These are phyloP conservation scores for Aspergillus novofumigatus DNA, from an alignment of 2,329 filamentous ascomycete species.

Conservation along the genomic window DNA sequence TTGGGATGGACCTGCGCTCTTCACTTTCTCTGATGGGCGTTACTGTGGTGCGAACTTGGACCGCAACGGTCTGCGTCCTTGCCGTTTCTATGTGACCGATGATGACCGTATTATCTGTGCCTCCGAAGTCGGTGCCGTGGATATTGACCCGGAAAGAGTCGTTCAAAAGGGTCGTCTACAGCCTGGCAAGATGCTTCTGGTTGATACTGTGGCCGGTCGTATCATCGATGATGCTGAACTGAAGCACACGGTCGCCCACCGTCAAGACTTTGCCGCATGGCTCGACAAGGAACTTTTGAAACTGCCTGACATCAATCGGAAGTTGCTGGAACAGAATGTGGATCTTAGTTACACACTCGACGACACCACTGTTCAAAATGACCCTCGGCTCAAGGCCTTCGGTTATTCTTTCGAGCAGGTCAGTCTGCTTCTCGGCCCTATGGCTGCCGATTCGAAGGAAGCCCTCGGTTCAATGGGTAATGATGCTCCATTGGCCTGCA, in stretches of 20 bases:
- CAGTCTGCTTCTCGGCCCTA: constrained; percentile 82
- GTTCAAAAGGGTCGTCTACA: constrained; percentile 91
- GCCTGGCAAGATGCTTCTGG: constrained; percentile 91
- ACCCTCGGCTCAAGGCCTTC: constrained; percentile 78
- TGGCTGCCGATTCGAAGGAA: constrained; percentile 97
- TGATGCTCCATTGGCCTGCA: constrained; percentile 84
- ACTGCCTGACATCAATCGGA: constrained; percentile 68
- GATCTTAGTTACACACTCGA: constrained; percentile 67
- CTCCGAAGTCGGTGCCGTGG: constrained; percentile 91
- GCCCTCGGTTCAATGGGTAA: constrained; percentile 97
- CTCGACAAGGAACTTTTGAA: constrained; percentile 80
- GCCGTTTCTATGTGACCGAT: constrained; percentile 94
- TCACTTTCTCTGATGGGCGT: constrained; percentile 93
- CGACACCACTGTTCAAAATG: constrained; percentile 70
- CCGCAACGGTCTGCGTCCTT: constrained; percentile 89
- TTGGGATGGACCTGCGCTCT: constrained; percentile 94
- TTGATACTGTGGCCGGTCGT: constrained; percentile 84
- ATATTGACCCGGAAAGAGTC: constrained; percentile 82
- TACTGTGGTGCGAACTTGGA: constrained; percentile 97
- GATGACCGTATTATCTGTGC: constrained; percentile 97
- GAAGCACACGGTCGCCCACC: constrained; percentile 80
- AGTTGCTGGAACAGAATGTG: constrained; percentile 51
- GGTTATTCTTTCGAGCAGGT: constrained; percentile 96
- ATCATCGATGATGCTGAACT: constrained; percentile 93
- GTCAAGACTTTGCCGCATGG: constrained; percentile 85